A percentile compares a stretch with the other conserved stretches of the same genome.
Evolutionary conservation across 78 protist species (phyloP).

Genomic region (Salpingoeca rosetta): DNA sequence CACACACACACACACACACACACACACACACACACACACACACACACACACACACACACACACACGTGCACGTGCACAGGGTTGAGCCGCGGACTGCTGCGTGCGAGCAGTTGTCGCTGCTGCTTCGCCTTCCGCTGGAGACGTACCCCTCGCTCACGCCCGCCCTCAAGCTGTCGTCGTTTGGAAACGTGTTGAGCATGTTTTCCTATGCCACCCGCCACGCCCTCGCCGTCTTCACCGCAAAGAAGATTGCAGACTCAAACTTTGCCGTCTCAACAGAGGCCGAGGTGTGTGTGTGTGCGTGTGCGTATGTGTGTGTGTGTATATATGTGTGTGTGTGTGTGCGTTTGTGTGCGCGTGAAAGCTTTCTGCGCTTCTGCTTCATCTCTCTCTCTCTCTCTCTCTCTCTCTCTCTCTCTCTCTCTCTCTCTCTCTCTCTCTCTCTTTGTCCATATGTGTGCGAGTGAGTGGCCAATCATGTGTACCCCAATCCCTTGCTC

Average conservation of each 20-base stretch:
- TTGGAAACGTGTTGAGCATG: constrained; percentile 26
- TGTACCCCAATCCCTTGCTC: not conserved
- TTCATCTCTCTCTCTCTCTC: too few species aligned
- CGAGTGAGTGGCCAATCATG: not conserved
- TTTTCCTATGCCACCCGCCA: constrained; percentile 39
- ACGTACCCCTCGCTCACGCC: constrained; percentile 38
- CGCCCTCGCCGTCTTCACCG: constrained; percentile 28
- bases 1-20: too few species aligned
- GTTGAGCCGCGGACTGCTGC: constrained; percentile 32
- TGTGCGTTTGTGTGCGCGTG: too few species aligned
- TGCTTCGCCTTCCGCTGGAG: constrained; percentile 48
- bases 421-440: not conserved
- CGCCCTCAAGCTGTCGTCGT: constrained; percentile 52
- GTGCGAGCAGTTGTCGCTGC: constrained; percentile 29
- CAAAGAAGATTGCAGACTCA: too few species aligned
- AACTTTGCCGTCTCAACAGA: not conserved
- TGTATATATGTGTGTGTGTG: constrained; percentile 13
- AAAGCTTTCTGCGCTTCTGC: constrained; percentile 18
- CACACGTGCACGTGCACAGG: not conserved
- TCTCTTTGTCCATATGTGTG: not conserved
- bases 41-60: not conserved
- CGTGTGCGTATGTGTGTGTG: constrained; percentile 2
- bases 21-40: not conserved
- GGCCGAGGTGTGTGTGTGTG: too few species aligned
- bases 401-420: constrained; percentile 26